Evolutionary conservation across 306 rosid species (phyloP).

Genomic region (Acacia crassicarpa): DNA sequence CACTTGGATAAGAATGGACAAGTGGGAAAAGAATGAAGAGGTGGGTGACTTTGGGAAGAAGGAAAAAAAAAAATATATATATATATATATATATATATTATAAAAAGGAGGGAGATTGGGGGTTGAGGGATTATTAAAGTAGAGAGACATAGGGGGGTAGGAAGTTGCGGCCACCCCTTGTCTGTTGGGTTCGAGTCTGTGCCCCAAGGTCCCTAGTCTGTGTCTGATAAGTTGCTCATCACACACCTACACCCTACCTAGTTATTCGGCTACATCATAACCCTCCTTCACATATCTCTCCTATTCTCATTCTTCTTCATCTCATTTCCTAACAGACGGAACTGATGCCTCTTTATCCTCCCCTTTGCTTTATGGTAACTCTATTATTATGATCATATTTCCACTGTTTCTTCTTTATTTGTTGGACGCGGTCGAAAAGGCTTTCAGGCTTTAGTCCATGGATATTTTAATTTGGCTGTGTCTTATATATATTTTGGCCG

Average conservation of each 20-base stretch:
- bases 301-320: background rate
- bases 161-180: constrained; percentile 17
- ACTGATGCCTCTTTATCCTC: background rate
- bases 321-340: background rate
- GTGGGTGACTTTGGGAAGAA: background rate
- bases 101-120: background rate
- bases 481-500: background rate
- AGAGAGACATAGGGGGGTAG: background rate
- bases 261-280: background rate
- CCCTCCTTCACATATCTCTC: background rate
- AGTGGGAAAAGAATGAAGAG: background rate
- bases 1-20: constrained; percentile 18
- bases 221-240: background rate
- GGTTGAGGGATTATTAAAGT: constrained; percentile 18
- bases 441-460: background rate
- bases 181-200: constrained; percentile 11
- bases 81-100: too few species aligned
- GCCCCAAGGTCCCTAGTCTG: background rate
- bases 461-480: background rate
- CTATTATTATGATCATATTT: too few species aligned
- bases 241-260: background rate
- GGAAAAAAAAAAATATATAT: too few species aligned
- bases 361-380: background rate
- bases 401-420: too few species aligned
- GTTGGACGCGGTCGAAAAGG: background rate